A percentile compares a stretch with the other conserved stretches of the same genome.
These are phyloP conservation scores for Adiantum capillusveneris DNA, from an alignment of 75 land plant species.

Conservation along the genomic window DNA sequence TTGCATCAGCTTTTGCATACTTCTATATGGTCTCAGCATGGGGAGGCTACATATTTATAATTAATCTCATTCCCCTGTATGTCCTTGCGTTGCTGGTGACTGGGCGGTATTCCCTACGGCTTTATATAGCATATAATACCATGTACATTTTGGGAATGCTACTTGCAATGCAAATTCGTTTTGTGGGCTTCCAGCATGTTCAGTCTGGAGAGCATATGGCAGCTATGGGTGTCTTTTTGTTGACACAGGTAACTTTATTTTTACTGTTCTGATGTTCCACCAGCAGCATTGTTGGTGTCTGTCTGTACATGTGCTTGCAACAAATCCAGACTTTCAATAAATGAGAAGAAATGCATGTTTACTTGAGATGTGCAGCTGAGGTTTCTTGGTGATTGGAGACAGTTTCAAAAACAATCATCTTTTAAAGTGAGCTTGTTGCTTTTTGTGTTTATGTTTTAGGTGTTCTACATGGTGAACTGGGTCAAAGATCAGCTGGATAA, in stretches of 20 bases:
- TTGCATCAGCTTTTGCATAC: slow-evolving; percentile 91
- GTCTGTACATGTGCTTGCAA: too few species aligned
- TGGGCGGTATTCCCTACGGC: slow-evolving; percentile 86
- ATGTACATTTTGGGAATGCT: slow-evolving; percentile 95
- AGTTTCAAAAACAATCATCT: too few species aligned
- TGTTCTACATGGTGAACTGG: slow-evolving; percentile 87
- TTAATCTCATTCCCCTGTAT: slow-evolving; percentile 88
- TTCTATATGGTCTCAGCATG: slow-evolving; percentile 99
- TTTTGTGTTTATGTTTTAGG: slow-evolving; percentile 42
- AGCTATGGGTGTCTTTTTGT: slow-evolving; percentile 97
- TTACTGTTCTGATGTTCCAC: background rate
- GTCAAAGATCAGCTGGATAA: slow-evolving; percentile 75
- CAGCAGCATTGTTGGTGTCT: background rate
- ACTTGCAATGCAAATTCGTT: slow-evolving; percentile 99
- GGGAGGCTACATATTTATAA: slow-evolving; percentile 99
- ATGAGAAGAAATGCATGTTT: too few species aligned
- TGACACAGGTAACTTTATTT: slow-evolving; percentile 57
- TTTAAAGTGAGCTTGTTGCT: too few species aligned
- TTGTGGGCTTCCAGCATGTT: slow-evolving; percentile 98
- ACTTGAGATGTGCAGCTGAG: too few species aligned
- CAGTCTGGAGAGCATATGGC: slow-evolving; percentile 99
- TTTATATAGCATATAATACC: slow-evolving; percentile 89
- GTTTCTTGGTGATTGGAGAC: too few species aligned
- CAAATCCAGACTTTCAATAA: too few species aligned
- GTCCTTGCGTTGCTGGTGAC: slow-evolving; percentile 81